These are phyloP conservation scores for Psidium guajava DNA, from an alignment of 345 rosid genomes.

Conservation along the genomic window DNA sequence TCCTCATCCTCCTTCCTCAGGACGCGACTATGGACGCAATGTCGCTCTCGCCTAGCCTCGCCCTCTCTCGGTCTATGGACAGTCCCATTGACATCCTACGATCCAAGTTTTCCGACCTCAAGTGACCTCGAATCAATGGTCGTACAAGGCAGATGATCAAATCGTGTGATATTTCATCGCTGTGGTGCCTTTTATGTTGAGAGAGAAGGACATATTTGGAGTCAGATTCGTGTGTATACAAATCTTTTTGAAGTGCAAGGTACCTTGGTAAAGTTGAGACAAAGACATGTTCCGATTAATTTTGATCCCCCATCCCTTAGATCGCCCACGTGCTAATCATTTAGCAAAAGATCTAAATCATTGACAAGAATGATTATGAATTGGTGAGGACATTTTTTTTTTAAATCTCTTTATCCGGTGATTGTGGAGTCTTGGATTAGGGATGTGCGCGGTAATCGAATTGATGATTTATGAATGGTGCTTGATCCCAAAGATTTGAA, in stretches of 20 bases:
- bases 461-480: too few species aligned
- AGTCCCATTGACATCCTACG: neutral
- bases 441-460: too few species aligned
- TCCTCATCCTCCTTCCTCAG: neutral
- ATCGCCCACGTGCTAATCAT: neutral
- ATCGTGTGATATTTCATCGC: neutral
- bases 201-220: neutral
- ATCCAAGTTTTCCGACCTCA: neutral
- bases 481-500: too few species aligned
- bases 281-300: neutral
- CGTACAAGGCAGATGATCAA: neutral
- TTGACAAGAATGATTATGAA: neutral
- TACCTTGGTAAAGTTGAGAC: neutral
- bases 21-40: fast-evolving
- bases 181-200: fast-evolving
- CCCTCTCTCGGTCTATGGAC: neutral
- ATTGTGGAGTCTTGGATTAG: neutral
- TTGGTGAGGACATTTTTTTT: neutral
- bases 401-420: neutral
- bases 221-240: neutral
- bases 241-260: neutral
- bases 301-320: neutral
- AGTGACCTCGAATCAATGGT: neutral
- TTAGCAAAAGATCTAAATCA: neutral
- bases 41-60: neutral